Evolutionary conservation across 2,329 filamentous ascomycete species (phyloP), one percentile per base, ranked within the genome.

Genomic region (Aplosporella prunicola): DNA sequence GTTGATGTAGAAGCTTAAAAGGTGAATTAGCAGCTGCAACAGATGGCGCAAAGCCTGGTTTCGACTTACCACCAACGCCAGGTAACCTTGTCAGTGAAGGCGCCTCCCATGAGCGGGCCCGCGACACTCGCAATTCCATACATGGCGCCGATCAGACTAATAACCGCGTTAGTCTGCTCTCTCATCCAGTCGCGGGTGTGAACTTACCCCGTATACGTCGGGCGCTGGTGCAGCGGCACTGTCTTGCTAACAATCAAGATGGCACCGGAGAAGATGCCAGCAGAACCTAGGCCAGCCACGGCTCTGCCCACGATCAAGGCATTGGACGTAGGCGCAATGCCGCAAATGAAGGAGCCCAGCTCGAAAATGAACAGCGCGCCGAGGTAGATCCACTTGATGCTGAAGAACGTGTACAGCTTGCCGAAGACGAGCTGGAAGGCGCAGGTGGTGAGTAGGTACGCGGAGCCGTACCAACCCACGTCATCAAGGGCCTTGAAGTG

Each of bases 291-390:
- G 37, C 70, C 70, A 18, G 68, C 60, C 30, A 74, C 53, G 0
- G 67, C 68, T 39, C 70, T 61, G 8, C 70, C 70, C 27, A 72
- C 53, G 46, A 74, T 71, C 22, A 74, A 51, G 11, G 68, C 61
- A 2, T 50, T 60, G 5, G 64, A 68, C 14, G 44, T 68, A 9
- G 67, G 67, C 6, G 69, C 68, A 18, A 64, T 58, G 45, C 64
- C 70, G 42, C 69, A 72, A 37, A 74, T 55, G 9, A 67, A 53
- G n/a, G 63, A 67, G 13, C 70, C 70, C 35, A 72, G 39, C 47
- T 71, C 67, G 50, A 73, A 73, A 48, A 69, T 61, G 42, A 56
- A 45, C 16, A 71, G 54, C 1, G 63, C 62, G 11, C 44, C 43
- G 7, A 71, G 44, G 47, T 62, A 70, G 28, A 66, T 52, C 57